Conservation (phyloP, 2,329 filamentous ascomycete species). For the Chaetomium sp. region DNA sequence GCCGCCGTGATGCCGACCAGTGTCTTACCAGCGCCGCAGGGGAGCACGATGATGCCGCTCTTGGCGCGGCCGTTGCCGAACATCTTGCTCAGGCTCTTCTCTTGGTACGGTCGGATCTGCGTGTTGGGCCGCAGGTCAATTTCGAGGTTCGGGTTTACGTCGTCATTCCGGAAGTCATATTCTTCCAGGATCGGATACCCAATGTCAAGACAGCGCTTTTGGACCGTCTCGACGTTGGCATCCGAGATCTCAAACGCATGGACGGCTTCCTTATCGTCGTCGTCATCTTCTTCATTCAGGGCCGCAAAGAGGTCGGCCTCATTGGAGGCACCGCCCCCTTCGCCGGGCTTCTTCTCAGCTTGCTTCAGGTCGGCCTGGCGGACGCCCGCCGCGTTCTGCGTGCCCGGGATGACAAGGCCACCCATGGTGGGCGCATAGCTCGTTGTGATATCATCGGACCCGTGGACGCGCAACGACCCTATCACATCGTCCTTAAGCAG, state of each 20-base stretch:
- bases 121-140: conserved; percentile 88
- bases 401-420: conserved; percentile 86
- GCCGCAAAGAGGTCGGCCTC: conserved; percentile 65
- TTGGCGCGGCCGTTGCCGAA: conserved; percentile 97
- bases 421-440: conserved; percentile 80
- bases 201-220: conserved; percentile 82
- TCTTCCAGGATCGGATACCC: conserved; percentile 87
- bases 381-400: conserved; percentile 83
- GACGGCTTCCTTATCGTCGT: conserved; percentile 71
- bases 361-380: conserved; percentile 55
- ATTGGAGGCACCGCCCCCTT: conserved; percentile 45
- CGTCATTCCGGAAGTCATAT: conserved; percentile 93
- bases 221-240: conserved; percentile 74
- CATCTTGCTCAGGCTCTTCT: conserved; percentile 98
- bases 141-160: conserved; percentile 80
- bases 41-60: conserved; percentile 93
- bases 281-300: conserved; percentile 70
- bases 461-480: conserved; percentile 69
- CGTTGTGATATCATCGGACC: conserved; percentile 64
- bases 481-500: conserved; percentile 82
- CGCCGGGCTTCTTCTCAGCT: conserved; percentile 35
- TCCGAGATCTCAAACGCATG: conserved; percentile 90
- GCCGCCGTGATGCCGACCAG: conserved; percentile 96
- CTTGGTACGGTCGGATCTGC: conserved; percentile 90
- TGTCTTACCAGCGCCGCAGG: conserved; percentile 95